Percentiles rank a stretch among this genome's conserved stretches.
Evolutionary conservation across 805 yeast species (phyloP).

Genomic region (Phaffomyces opuntiae): DNA sequence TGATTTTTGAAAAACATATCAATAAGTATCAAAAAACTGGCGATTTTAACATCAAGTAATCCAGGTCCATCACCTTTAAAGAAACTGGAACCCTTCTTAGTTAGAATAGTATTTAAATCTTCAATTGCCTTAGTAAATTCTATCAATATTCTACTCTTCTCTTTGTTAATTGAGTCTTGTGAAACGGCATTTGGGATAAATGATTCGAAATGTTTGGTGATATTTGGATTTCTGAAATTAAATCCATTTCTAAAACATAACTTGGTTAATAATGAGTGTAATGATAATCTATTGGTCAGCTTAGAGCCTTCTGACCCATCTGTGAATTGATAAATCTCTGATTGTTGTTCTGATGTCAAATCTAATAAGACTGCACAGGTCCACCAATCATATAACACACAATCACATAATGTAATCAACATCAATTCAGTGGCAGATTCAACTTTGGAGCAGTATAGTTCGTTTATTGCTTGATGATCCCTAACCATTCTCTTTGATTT

Average conservation of each 20-base stretch:
- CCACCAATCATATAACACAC: slow-evolving; percentile 46
- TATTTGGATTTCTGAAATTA: slow-evolving; percentile 30
- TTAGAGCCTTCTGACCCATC: slow-evolving; percentile 5
- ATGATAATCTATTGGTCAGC: slow-evolving; percentile 8
- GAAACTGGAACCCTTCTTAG: slow-evolving; percentile 10
- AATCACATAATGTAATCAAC: slow-evolving; percentile 37
- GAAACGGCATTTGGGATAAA: slow-evolving; percentile 2
- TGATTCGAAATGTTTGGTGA: slow-evolving; percentile 12
- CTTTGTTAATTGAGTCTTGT: slow-evolving; percentile 8
- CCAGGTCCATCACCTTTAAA: slow-evolving; percentile 17
- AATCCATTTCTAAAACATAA: slow-evolving; percentile 29
- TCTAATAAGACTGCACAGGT: slow-evolving; percentile 26
- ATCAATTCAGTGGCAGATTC: slow-evolving; percentile 27
- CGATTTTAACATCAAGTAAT: slow-evolving; percentile 25
- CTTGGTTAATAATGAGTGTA: slow-evolving; percentile 12
- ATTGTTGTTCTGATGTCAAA: slow-evolving; percentile 13
- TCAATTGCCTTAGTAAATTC: slow-evolving; percentile 19
- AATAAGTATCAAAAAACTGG: slow-evolving; percentile 25
- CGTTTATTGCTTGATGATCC: slow-evolving; percentile 30
- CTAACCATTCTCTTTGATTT: slow-evolving; percentile 30
- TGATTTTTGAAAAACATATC: slow-evolving; percentile 12
- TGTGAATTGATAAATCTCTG: slow-evolving; percentile 18
- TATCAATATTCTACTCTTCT: slow-evolving; percentile 14
- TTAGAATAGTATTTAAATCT: slow-evolving; percentile 21
- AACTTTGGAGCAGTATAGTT: slow-evolving; percentile 29